Evolutionary conservation across 2,329 filamentous ascomycete species (phyloP).

Genomic region (Paecilomyces dactylethromorphus): DNA sequence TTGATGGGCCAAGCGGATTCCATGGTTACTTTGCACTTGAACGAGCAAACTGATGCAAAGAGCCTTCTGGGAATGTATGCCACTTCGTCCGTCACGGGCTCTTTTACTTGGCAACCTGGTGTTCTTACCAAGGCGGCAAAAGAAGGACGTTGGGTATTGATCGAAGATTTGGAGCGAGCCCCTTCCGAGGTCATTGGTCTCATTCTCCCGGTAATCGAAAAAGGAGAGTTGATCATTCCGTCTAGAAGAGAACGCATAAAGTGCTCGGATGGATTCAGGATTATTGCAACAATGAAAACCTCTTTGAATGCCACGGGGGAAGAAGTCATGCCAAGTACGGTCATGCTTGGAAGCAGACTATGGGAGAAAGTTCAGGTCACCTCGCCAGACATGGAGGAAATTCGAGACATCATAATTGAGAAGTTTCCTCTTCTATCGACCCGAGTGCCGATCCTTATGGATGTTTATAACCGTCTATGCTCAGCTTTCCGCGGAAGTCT

Average conservation of each 20-base stretch:
- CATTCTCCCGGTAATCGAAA: constrained; percentile 84
- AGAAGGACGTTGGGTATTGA: constrained; percentile 93
- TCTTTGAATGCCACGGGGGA: constrained; percentile 58
- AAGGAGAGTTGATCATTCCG: constrained; percentile 82
- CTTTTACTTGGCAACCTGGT: constrained; percentile 86
- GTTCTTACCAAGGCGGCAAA: constrained; percentile 88
- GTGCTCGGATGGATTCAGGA: constrained; percentile 76
- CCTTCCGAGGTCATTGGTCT: constrained; percentile 93
- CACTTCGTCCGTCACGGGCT: constrained; percentile 77
- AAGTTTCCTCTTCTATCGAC: constrained; percentile 63
- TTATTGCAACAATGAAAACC: constrained; percentile 86
- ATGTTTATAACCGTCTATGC: constrained; percentile 44
- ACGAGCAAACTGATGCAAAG: constrained; percentile 97
- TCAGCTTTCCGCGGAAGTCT: constrained; percentile 32
- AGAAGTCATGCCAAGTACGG: constrained; percentile 60
- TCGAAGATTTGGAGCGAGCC: constrained; percentile 92
- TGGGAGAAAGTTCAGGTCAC: constrained; percentile 74
- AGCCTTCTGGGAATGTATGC: constrained; percentile 92
- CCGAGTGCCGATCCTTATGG: constrained; percentile 50
- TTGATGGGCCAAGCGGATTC: constrained; percentile 70
- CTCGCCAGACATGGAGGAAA: constrained; percentile 60
- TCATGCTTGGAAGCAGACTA: constrained; percentile 74
- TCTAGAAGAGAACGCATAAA: constrained; percentile 79
- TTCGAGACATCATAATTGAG: constrained; percentile 64
- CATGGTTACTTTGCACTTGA: constrained; percentile 92